A percentile compares a stretch with the other conserved stretches of the same genome.
phyloP scores from a whole-genome alignment of 164 flowering plant genomes.

The Macadamia tetraphylla region DNA sequence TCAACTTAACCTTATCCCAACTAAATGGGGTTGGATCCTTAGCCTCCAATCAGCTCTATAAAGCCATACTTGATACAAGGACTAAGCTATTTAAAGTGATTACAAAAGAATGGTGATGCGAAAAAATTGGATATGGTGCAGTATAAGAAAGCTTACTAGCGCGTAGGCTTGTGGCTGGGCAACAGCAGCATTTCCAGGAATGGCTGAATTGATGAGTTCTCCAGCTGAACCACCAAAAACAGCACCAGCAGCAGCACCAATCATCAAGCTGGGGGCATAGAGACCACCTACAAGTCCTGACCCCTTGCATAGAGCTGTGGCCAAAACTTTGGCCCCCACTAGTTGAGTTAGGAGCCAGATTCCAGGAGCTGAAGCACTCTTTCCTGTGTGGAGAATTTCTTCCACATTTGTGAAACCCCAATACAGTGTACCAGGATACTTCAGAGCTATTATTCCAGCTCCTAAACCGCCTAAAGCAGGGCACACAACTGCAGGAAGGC shows the following conservation, averaged over 20 bases:
- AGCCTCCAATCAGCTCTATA: too few species aligned
- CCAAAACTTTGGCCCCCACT: conserved; percentile 91
- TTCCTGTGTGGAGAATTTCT: conserved; percentile 94
- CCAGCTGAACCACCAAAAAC: conserved; percentile 98
- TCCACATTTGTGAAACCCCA: conserved; percentile 99
- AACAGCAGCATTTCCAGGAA: conserved; percentile 95
- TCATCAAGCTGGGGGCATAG: conserved; percentile 99
- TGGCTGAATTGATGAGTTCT: conserved; percentile 80
- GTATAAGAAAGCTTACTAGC: conserved; percentile 42
- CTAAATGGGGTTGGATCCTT: too few species aligned
- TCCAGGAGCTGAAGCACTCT: conserved; percentile 97
- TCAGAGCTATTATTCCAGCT: conserved; percentile 93
- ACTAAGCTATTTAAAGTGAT: neutral
- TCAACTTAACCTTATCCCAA: too few species aligned
- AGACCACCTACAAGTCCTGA: conserved; percentile 99
- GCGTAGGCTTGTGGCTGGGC: conserved; percentile 99
- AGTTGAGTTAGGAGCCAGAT: conserved; percentile 87
- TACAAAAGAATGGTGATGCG: neutral
- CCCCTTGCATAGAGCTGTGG: conserved; percentile 94
- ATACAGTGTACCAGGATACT: conserved; percentile 90
- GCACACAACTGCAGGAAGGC: conserved; percentile 78
- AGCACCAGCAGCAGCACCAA: conserved; percentile 99
- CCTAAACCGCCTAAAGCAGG: conserved; percentile 98
- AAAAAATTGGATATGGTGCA: neutral
- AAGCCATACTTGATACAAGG: too few species aligned